Evolutionary conservation across 495 filamentous ascomycete species (phyloP), one percentile per base, ranked within the genome.

Genomic region (Talaromyces nanjingensis): DNA sequence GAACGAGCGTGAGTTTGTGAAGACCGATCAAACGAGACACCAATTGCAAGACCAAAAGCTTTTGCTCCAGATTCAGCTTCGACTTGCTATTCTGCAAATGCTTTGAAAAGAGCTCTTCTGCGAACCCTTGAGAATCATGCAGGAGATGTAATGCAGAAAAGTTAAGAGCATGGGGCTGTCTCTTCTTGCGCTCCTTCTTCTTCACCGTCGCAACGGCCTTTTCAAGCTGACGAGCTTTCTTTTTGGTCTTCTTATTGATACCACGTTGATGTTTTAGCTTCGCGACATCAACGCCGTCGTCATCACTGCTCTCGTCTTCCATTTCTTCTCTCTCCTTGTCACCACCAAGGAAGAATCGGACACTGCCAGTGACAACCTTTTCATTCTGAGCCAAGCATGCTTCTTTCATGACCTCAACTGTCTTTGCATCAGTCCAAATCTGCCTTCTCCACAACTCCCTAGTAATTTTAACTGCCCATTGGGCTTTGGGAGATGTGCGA

Each of bases 81-180:
- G 88, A 87, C 76, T 93, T 96, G 33, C 83, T 82, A 66, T 87
- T 93, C 60, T 96, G 92, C 24, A 98, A 76, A 71, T 99, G 94
- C 72, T 92, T 96, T 39, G 86, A 84, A 75, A 97, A 99, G 1
- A 99, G 79, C 54, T 82, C 79, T 72, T 99, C 96, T 22, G 93
- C 91, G 71, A 97, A 98, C 1, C 90, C 91, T 69, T 99, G 96
- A 1, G 96, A 93, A 70, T 98, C 96, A 72, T 97, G 90, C 4
- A 99, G 82, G 14, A 99, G 82, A 72, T 98, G 94, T n/a, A 91
- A 84, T n/a, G 96, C 96, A 0, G 93, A 97, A 76, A 99, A 99
- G 77, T 99, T 98, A 24, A 98, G 83, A 0, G 88, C 86, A 69
- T 93, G 90, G 0, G 91, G 89, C 60, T 90, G 83, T 59, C 85